Evolutionary conservation across 1,284 basidiomycete species (phyloP).

Genomic region (Trichosporon sp.): DNA sequence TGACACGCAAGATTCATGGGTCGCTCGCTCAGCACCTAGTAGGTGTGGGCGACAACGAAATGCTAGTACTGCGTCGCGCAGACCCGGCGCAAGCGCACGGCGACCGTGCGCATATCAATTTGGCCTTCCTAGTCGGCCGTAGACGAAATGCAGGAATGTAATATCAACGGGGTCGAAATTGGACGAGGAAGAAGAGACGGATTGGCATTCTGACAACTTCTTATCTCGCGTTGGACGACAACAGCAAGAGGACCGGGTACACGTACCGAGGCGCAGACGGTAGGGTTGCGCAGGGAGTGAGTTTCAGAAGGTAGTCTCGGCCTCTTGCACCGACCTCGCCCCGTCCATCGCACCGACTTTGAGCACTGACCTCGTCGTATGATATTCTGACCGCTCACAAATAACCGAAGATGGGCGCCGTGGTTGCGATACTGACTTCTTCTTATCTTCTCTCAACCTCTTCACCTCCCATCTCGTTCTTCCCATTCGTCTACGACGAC

Average conservation of each 20-base stretch:
- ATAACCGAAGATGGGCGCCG: not conserved
- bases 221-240: no score
- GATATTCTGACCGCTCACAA: not conserved
- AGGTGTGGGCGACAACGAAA: not conserved
- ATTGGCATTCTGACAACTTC: no score
- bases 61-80: not conserved
- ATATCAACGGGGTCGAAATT: not conserved
- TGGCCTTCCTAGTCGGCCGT: conserved; percentile 2
- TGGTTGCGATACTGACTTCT: not conserved
- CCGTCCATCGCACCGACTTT: not conserved
- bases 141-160: conserved; percentile 5
- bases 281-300: no score
- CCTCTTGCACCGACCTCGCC: not conserved
- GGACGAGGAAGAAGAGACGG: no score
- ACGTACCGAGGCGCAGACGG: no score
- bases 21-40: conserved; percentile 13
- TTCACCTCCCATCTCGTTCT: not conserved
- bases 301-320: conserved; percentile 1
- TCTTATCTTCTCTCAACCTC: not conserved
- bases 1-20: conserved; percentile 13
- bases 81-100: not conserved
- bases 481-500: not conserved
- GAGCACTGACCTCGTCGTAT: not conserved
- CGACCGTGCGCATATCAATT: not conserved
- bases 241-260: no score